Evolutionary conservation across 768 basidiomycete genomes (phyloP).

Genomic region (Cystoderma amianthinum): DNA sequence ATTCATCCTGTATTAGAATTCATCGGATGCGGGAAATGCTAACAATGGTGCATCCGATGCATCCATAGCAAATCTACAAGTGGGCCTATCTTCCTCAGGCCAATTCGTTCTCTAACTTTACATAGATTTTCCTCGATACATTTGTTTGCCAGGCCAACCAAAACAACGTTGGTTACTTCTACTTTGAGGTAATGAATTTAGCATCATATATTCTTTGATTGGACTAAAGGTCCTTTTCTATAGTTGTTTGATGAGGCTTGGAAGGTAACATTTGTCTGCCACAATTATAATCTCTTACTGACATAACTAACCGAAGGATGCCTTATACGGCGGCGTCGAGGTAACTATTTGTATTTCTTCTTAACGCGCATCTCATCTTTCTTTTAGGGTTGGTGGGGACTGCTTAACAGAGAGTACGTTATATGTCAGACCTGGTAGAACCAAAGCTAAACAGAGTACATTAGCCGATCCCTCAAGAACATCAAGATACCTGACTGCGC

Average conservation of each 20-base stretch:
- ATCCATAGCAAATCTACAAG: conserved; percentile 53
- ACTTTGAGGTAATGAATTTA: conserved; percentile 54
- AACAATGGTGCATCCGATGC: conserved; percentile 67
- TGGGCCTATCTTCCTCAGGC: conserved; percentile 6
- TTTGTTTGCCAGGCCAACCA: conserved; percentile 87
- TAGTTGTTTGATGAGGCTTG: conserved; percentile 76
- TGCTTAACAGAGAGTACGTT: conserved; percentile 38
- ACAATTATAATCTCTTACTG: background rate
- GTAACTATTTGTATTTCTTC: conserved; percentile 8
- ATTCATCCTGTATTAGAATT: conserved; percentile 28
- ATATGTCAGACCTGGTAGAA: background rate
- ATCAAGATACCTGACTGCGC: conserved; percentile 58
- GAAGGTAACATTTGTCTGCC: conserved; percentile 42
- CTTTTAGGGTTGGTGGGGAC: conserved; percentile 36
- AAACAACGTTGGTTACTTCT: conserved; percentile 80
- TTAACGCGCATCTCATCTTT: background rate
- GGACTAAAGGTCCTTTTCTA: conserved; percentile 1
- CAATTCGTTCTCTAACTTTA: conserved; percentile 6
- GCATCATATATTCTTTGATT: background rate
- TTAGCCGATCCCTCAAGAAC: conserved; percentile 64
- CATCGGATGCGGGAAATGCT: conserved; percentile 44
- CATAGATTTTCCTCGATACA: conserved; percentile 69
- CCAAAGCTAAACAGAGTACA: conserved; percentile 1
- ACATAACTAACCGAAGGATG: conserved; percentile 38
- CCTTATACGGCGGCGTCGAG: conserved; percentile 72